phyloP scores from a whole-genome alignment of 352 stramenopile genomes.

The Phytophthora pistaciae region DNA sequence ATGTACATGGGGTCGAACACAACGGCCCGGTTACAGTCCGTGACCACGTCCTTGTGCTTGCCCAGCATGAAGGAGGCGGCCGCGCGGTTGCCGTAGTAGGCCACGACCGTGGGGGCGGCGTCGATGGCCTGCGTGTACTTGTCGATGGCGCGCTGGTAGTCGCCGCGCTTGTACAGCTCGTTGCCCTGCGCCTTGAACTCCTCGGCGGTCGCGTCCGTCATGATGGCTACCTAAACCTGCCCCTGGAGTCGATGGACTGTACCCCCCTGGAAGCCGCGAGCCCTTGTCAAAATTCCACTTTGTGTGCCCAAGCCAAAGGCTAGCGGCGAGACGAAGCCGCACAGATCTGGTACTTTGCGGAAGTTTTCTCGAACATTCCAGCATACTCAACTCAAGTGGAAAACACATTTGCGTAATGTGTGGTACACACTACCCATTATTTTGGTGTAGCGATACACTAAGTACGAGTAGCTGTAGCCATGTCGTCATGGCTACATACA shows the following conservation, averaged over 20 bases:
- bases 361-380: constrained; percentile 43
- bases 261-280: constrained; percentile 12
- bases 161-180: constrained; percentile 92
- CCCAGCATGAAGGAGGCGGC: constrained; percentile 92
- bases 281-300: constrained; percentile 40
- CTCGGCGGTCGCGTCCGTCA: constrained; percentile 71
- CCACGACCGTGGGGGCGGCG: constrained; percentile 80
- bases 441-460: not conserved
- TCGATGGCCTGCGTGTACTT: constrained; percentile 94
- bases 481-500: constrained; percentile 18
- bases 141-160: constrained; percentile 91
- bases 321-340: not conserved
- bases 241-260: not conserved
- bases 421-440: constrained; percentile 1
- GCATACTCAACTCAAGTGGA: constrained; percentile 36
- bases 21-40: constrained; percentile 91
- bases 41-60: constrained; percentile 91
- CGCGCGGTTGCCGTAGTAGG: constrained; percentile 92
- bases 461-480: constrained; percentile 24
- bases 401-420: constrained; percentile 1
- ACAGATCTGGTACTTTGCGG: not conserved
- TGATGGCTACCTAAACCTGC: constrained; percentile 23
- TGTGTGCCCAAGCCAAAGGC: constrained; percentile 2
- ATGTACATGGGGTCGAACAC: constrained; percentile 91
- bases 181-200: constrained; percentile 91